Conservation (phyloP, 257 asterid species). For the Nicotiana noctiflora region DNA sequence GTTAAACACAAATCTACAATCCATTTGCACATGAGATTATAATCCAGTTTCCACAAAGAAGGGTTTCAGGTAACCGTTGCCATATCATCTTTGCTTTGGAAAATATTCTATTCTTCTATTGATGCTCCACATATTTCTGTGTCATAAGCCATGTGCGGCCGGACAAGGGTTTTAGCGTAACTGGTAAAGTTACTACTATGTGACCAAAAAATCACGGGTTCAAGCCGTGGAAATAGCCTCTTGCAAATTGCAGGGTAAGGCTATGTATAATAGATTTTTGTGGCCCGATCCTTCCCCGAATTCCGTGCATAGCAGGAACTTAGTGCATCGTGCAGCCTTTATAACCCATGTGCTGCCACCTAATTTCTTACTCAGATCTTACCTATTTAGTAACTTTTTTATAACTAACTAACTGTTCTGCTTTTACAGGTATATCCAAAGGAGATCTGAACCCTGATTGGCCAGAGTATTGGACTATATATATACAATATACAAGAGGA, state of each 20-base stretch:
- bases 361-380: not conserved
- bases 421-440: slow-evolving; percentile 28
- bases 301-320: too few species aligned
- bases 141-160: slow-evolving; percentile 11
- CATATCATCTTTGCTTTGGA: not conserved
- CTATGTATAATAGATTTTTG: too few species aligned
- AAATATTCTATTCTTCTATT: not conserved
- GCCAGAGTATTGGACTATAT: not conserved
- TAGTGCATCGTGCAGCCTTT: not conserved
- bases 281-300: too few species aligned
- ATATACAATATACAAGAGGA: not conserved
- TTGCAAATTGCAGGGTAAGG: too few species aligned
- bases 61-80: slow-evolving; percentile 38
- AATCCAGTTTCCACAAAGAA: slow-evolving; percentile 17
- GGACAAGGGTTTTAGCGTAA: too few species aligned
- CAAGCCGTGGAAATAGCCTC: too few species aligned
- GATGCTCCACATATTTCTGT: not conserved
- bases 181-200: too few species aligned
- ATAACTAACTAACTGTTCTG: not conserved
- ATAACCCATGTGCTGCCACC: not conserved
- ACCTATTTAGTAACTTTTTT: not conserved
- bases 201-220: too few species aligned
- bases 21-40: not conserved
- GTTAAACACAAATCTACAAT: slow-evolving; percentile 7
- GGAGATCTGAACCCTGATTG: slow-evolving; percentile 21